These are phyloP conservation scores for Ophioceras dolichostomum DNA, from an alignment of 2,329 filamentous ascomycete genomes.

Conservation along the genomic window DNA sequence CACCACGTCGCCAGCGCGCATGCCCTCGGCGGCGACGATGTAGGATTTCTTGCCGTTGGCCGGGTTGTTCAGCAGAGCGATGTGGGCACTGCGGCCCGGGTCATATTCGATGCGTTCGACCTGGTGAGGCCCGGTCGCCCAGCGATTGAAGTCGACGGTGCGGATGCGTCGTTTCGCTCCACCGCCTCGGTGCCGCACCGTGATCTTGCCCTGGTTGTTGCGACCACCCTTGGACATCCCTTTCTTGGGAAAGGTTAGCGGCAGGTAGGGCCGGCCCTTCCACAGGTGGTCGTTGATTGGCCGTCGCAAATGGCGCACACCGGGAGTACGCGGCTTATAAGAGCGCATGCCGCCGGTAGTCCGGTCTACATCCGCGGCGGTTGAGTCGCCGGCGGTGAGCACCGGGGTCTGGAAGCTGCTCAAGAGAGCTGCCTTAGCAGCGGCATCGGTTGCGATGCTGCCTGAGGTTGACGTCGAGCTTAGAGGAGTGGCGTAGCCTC, in stretches of 20 bases:
- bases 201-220: slow-evolving; percentile 77
- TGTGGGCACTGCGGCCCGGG: slow-evolving; percentile 83
- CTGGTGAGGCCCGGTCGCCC: slow-evolving; percentile 65
- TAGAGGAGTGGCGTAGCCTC: slow-evolving; percentile 11
- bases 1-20: slow-evolving; percentile 81
- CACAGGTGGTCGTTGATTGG: slow-evolving; percentile 94
- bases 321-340: slow-evolving; percentile 88
- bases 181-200: slow-evolving; percentile 83
- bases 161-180: slow-evolving; percentile 87
- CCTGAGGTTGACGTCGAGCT: slow-evolving; percentile 4
- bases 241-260: slow-evolving; percentile 83
- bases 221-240: slow-evolving; percentile 87
- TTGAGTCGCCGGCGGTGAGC: too few relatives aligned
- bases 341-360: slow-evolving; percentile 52
- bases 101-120: slow-evolving; percentile 97
- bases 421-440: not conserved
- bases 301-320: slow-evolving; percentile 79
- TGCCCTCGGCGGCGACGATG: slow-evolving; percentile 88
- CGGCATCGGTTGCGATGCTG: not conserved
- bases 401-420: not conserved
- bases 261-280: slow-evolving; percentile 77
- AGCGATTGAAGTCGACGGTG: slow-evolving; percentile 78
- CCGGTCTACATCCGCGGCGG: slow-evolving; percentile 11
- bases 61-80: slow-evolving; percentile 71
- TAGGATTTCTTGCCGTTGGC: slow-evolving; percentile 70